A percentile compares a stretch with the other conserved stretches of the same genome.
These are phyloP conservation scores for Neofusicoccum laricinum DNA, from an alignment of 2,329 filamentous ascomycete genomes.

Conservation along the genomic window DNA sequence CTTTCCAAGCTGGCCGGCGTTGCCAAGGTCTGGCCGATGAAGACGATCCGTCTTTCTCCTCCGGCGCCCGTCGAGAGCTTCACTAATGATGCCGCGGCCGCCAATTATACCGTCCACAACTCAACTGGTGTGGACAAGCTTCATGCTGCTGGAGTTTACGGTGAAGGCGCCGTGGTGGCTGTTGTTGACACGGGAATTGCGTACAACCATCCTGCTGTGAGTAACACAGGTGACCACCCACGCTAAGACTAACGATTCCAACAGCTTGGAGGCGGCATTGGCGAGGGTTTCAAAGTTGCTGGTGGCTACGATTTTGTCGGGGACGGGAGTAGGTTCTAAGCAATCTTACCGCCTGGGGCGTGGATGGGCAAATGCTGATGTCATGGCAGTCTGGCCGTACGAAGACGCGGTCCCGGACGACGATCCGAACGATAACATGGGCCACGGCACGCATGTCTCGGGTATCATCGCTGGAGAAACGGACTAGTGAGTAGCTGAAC, in stretches of 20 bases:
- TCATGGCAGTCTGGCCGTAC: neutral
- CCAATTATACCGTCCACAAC: conserved; percentile 29
- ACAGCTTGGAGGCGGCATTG: conserved; percentile 62
- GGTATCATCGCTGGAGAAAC: conserved; percentile 61
- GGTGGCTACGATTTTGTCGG: conserved; percentile 59
- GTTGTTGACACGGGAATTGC: conserved; percentile 40
- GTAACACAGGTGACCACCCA: neutral
- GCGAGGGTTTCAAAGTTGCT: conserved; percentile 55
- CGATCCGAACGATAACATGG: conserved; percentile 54
- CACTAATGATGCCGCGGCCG: neutral
- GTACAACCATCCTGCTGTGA: neutral
- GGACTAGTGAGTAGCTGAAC: conserved; percentile 32
- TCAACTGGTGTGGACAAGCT: conserved; percentile 37
- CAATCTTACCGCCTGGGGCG: conserved; percentile 30
- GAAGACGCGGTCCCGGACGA: conserved; percentile 37
- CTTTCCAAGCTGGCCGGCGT: neutral
- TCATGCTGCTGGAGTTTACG: conserved; percentile 45
- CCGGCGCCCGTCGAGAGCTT: neutral
- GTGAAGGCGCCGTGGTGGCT: conserved; percentile 45
- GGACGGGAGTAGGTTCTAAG: conserved; percentile 40
- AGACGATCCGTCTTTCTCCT: neutral
- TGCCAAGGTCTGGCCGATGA: neutral
- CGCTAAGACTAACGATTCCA: conserved; percentile 59
- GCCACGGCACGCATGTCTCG: conserved; percentile 54
- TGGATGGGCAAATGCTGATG: neutral